Evolutionary conservation across 164 flowering plant genomes (phyloP).

Genomic region (Dillenia turbinata): DNA sequence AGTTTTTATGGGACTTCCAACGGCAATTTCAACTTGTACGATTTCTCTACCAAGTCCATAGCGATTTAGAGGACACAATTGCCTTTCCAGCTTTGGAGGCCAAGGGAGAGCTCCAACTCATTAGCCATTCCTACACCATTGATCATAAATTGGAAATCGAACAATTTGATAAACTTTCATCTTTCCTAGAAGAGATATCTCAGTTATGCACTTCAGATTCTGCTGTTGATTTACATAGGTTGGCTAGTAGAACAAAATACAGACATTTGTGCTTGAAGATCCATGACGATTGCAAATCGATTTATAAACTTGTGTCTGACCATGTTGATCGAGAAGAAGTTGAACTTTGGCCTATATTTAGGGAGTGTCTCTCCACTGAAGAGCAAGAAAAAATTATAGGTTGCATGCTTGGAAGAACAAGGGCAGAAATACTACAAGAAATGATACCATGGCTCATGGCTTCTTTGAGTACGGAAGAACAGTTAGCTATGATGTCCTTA

Average conservation of each 20-base stretch:
- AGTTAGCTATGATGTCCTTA: conserved; percentile 46
- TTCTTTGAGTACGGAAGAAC: conserved; percentile 54
- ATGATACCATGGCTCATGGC: conserved; percentile 84
- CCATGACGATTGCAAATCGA: conserved; percentile 54
- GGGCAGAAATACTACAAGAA: conserved; percentile 63
- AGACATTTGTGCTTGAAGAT: conserved; percentile 48
- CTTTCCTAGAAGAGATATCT: conserved; percentile 46
- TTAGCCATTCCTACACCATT: conserved; percentile 52
- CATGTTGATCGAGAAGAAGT: conserved; percentile 72
- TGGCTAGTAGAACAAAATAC: conserved; percentile 24
- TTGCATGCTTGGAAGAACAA: conserved; percentile 66
- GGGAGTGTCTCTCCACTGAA: conserved; percentile 47
- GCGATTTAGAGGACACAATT: conserved; percentile 71
- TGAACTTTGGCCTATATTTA: conserved; percentile 73
- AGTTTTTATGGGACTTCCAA: conserved; percentile 39
- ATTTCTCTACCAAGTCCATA: conserved; percentile 52
- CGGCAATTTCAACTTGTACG: conserved; percentile 46
- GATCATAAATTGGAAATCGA: conserved; percentile 71
- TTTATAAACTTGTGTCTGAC: conserved; percentile 43
- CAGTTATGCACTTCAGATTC: conserved; percentile 28
- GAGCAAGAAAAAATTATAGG: conserved; percentile 83
- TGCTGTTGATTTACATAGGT: conserved; percentile 11
- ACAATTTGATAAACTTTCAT: conserved; percentile 42
- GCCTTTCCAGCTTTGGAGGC: conserved; percentile 88
- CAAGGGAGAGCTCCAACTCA: conserved; percentile 49